Evolutionary conservation across 495 filamentous ascomycete species (phyloP), one percentile per base, ranked within the genome.

Genomic region (Bombardia bombarda): DNA sequence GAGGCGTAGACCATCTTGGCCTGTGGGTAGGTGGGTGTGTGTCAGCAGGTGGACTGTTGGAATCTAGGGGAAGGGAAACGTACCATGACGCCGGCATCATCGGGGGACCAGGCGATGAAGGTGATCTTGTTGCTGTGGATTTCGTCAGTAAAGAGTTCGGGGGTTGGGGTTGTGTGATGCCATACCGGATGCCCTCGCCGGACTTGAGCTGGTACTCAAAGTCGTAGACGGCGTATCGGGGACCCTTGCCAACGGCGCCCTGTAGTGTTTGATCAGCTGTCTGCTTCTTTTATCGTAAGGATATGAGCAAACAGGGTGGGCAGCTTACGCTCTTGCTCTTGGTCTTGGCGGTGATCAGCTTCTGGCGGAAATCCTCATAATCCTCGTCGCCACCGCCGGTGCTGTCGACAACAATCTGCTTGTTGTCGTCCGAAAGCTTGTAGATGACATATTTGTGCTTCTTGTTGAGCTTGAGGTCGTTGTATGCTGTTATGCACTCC

Each of bases 1-100:
- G 87, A 87, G 59, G 90, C 87, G 80, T 96, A 97, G 53, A 95
- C 77, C 93, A 96, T 97, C 68, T 87, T 86, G 60, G 80, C 70
- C 86, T 90, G 50, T 46, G 34, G 20, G 25, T 7, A 24, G 20
- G 20, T 21, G 16, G 9, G 5, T 3, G 5, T 39, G 38, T 40
- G 39, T 57, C 35, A 55, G 51, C 38, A 23, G 10, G 1, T 24
- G 31, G n/a, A 10, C 14, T 10, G 8, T 35, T 20, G 40, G 17
- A 3, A 22, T 2, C 33, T n/a, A 34, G 25, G 35, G 40, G 42
- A 18, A 21, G 21, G 9, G 13, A 16, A 2, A 77, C 83, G 65
- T 70, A 95, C 90, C 69, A 82, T 78, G 61, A 87, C 80, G 47
- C 79, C 70, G 47, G 87, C 82, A 58, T 89, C 79, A 73, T 84